These are phyloP conservation scores for Smittium mucronatum DNA, from an alignment of 371 early-diverging fungal species.

Conservation along the genomic window DNA sequence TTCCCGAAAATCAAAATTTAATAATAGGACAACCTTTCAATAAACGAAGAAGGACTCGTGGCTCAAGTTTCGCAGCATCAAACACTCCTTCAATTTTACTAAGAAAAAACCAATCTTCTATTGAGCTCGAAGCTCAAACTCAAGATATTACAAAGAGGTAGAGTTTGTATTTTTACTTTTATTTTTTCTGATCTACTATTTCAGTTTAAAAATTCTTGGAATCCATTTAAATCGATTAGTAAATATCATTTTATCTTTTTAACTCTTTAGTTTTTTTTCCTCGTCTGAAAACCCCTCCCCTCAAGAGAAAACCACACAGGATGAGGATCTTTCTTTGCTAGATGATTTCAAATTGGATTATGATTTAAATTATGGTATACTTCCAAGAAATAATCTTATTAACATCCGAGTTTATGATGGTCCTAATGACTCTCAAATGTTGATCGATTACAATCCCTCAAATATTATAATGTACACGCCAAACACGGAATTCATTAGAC, in stretches of 20 bases:
- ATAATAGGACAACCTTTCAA: not conserved
- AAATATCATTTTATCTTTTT: too few relatives aligned
- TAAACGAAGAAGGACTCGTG: constrained; percentile 68
- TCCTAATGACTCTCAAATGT: constrained; percentile 35
- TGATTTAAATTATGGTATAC: constrained; percentile 23
- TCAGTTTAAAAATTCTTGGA: too few relatives aligned
- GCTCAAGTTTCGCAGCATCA: constrained; percentile 39
- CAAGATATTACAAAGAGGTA: constrained; percentile 1
- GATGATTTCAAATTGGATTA: constrained; percentile 11
- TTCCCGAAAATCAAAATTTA: not conserved
- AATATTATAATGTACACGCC: constrained; percentile 86
- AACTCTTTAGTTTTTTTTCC: too few relatives aligned
- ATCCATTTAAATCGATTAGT: too few relatives aligned
- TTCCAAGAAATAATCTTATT: constrained; percentile 26
- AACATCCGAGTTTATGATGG: constrained; percentile 52
- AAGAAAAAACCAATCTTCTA: not conserved
- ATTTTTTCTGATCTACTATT: too few relatives aligned
- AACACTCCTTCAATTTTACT: constrained; percentile 9
- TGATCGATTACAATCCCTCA: constrained; percentile 58
- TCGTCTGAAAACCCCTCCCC: not conserved
- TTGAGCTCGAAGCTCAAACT: constrained; percentile 11
- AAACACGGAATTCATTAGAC: constrained; percentile 69
- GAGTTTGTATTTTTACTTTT: too few relatives aligned
- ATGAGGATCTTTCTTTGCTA: not conserved
- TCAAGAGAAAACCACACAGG: not conserved